phyloP scores from a whole-genome alignment of 495 filamentous ascomycete species.

The Pyrenula massariospora region DNA sequence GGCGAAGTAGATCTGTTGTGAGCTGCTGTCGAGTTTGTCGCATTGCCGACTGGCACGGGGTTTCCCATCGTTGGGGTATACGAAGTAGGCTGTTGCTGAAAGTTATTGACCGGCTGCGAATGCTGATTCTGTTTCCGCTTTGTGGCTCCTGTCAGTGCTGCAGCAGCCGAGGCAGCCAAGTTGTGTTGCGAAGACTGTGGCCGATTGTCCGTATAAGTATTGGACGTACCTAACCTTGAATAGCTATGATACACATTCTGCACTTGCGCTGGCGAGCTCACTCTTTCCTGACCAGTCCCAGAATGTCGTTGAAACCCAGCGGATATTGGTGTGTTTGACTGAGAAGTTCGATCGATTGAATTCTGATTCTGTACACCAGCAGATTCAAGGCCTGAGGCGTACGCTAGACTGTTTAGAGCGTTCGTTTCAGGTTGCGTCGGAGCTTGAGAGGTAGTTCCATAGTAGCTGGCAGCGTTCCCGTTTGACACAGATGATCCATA shows the following conservation, averaged over 20 bases:
- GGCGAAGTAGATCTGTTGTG: background rate
- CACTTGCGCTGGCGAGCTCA: background rate
- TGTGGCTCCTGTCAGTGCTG: constrained; percentile 1
- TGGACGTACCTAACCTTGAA: background rate
- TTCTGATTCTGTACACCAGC: background rate
- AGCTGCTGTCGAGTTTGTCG: background rate
- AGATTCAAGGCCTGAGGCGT: constrained; percentile 12
- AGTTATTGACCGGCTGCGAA: background rate
- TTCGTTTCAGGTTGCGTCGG: background rate
- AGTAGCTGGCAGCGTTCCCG: constrained; percentile 1
- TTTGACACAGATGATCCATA: background rate
- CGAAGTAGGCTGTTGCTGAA: background rate
- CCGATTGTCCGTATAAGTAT: background rate
- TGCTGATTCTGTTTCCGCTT: background rate
- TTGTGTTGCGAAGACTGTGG: background rate
- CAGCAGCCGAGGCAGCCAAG: background rate
- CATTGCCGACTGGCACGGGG: background rate
- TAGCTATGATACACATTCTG: background rate
- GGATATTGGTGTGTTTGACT: background rate
- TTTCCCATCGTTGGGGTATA: background rate
- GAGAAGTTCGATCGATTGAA: background rate
- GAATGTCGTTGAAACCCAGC: background rate
- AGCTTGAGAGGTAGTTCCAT: constrained; percentile 6
- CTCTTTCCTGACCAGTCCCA: background rate
- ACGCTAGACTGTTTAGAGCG: constrained; percentile 13